Conservation (phyloP, 495 filamentous ascomycete species). For the Aspergillus conjunctus region DNA sequence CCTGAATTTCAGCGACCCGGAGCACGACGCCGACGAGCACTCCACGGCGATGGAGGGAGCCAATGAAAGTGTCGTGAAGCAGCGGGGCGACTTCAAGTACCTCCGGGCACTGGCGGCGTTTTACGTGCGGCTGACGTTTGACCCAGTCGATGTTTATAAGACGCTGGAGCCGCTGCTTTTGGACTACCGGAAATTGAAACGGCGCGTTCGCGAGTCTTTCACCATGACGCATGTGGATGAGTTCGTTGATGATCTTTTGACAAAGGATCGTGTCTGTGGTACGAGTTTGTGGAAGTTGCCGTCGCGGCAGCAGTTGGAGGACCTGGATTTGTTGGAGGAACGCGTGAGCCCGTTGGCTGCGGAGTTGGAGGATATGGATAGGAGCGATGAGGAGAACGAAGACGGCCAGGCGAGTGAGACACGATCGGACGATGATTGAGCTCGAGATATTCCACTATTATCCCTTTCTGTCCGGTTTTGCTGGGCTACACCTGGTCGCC, state of each 20-base stretch:
- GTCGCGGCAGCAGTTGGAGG: slow-evolving; percentile 78
- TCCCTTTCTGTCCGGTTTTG: too few relatives aligned
- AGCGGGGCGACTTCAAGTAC: slow-evolving; percentile 83
- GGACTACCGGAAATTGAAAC: slow-evolving; percentile 80
- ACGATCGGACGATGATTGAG: slow-evolving; percentile 35
- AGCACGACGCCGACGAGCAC: slow-evolving; percentile 35
- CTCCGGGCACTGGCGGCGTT: slow-evolving; percentile 85
- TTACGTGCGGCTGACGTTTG: slow-evolving; percentile 88
- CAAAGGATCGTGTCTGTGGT: slow-evolving; percentile 85
- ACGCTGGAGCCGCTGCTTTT: slow-evolving; percentile 80
- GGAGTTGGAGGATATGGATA: slow-evolving; percentile 81
- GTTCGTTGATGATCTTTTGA: slow-evolving; percentile 90
- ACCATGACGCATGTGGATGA: slow-evolving; percentile 83
- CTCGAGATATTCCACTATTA: too few relatives aligned
- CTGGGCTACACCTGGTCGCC: too few relatives aligned
- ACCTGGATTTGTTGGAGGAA: slow-evolving; percentile 83
- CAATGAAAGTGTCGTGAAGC: slow-evolving; percentile 36
- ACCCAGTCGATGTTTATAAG: slow-evolving; percentile 75
- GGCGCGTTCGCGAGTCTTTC: slow-evolving; percentile 69
- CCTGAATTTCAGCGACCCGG: slow-evolving; percentile 58
- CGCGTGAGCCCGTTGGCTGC: slow-evolving; percentile 78
- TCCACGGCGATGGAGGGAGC: slow-evolving; percentile 24
- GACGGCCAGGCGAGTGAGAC: slow-evolving; percentile 25
- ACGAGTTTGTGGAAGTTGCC: slow-evolving; percentile 94
- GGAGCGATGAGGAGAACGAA: slow-evolving; percentile 56